Evolutionary conservation across 768 basidiomycete genomes (phyloP).

Genomic region (Exsudoporus frostii): DNA sequence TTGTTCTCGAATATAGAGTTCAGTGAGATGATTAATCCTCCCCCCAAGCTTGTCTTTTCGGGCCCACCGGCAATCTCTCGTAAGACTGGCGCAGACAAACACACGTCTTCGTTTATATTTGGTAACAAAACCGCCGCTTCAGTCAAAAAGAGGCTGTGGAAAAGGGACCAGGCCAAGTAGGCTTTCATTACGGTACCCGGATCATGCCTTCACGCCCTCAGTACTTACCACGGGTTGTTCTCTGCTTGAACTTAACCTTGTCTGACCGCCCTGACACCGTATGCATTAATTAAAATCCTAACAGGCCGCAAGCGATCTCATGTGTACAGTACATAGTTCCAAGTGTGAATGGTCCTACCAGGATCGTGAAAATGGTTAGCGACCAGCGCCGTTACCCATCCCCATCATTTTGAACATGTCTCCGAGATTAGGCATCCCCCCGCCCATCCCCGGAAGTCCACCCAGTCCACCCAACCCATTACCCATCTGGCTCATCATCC

Average conservation of each 20-base stretch:
- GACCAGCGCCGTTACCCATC: constrained; percentile 53
- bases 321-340: constrained; percentile 14
- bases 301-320: constrained; percentile 14
- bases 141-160: constrained; percentile 57
- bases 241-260: constrained; percentile 30
- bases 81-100: constrained; percentile 80
- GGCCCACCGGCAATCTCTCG: constrained; percentile 54
- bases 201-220: constrained; percentile 12
- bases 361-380: constrained; percentile 18
- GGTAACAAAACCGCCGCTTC: constrained; percentile 70
- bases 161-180: constrained; percentile 36
- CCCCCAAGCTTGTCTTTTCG: constrained; percentile 56
- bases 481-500: constrained; percentile 92
- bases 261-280: constrained; percentile 2
- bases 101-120: constrained; percentile 76
- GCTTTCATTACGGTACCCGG: constrained; percentile 16
- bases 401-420: constrained; percentile 92
- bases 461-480: constrained; percentile 46
- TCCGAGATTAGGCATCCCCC: constrained; percentile 67
- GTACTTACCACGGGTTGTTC: constrained; percentile 3
- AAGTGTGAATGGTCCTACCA: constrained; percentile 7
- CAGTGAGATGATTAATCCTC: constrained; percentile 12
- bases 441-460: constrained; percentile 49
- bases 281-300: constrained; percentile 16
- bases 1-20: constrained; percentile 29